phyloP scores from a whole-genome alignment of 2,329 filamentous ascomycete species.

The Stachybotrys echinatus region DNA sequence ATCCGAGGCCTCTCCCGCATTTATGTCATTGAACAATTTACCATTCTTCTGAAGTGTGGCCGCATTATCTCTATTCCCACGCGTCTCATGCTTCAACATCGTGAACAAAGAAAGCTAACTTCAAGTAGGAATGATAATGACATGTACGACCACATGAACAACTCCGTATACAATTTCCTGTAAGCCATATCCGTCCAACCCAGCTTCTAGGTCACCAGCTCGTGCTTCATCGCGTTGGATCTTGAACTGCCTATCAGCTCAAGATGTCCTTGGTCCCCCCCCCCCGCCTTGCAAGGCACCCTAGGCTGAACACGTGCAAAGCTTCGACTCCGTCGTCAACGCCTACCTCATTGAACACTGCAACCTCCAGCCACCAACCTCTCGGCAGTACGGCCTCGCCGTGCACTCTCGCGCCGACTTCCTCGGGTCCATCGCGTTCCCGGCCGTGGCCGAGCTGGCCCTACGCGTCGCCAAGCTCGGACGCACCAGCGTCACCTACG shows the following conservation, averaged over 20 bases:
- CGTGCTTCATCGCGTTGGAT: too few species aligned
- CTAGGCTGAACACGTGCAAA: background rate
- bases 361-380: slow-evolving; percentile 63
- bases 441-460: slow-evolving; percentile 74
- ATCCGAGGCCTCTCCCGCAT: too few species aligned
- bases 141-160: slow-evolving; percentile 94
- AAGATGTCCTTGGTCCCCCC: too few species aligned
- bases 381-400: slow-evolving; percentile 73
- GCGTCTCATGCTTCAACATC: too few species aligned
- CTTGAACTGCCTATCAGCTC: too few species aligned
- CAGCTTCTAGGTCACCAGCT: too few species aligned
- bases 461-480: slow-evolving; percentile 80
- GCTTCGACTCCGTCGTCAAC: slow-evolving; percentile 85
- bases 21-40: too few species aligned
- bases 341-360: slow-evolving; percentile 79
- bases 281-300: too few species aligned
- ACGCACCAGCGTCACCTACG: slow-evolving; percentile 82
- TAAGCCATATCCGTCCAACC: slow-evolving; percentile 24
- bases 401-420: slow-evolving; percentile 84
- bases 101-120: too few species aligned
- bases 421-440: slow-evolving; percentile 76
- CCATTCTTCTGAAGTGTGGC: too few species aligned
- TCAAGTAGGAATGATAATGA: slow-evolving; percentile 88
- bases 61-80: too few species aligned
- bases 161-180: slow-evolving; percentile 79